These are phyloP conservation scores for Trichoderma pleuroti DNA, from an alignment of 2,329 filamentous ascomycete species.

Conservation along the genomic window DNA sequence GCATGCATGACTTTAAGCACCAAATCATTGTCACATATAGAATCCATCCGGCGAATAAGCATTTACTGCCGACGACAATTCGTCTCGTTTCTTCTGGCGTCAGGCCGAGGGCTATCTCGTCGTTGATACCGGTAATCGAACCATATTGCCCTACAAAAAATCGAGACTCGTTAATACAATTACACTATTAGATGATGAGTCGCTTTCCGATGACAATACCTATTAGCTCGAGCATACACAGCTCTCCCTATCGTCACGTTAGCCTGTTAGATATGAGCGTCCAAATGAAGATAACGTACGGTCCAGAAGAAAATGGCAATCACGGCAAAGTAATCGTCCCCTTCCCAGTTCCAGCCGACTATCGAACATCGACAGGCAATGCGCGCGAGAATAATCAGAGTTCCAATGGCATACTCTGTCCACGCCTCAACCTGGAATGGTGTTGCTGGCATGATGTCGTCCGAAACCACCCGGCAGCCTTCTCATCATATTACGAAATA, in stretches of 20 bases:
- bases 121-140: constrained; percentile 25
- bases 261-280: background rate
- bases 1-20: constrained; percentile 38
- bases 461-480: background rate
- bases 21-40: constrained; percentile 38
- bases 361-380: constrained; percentile 38
- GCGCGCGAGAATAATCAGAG: constrained; percentile 36
- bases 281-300: constrained; percentile 23
- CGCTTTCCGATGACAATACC: constrained; percentile 24
- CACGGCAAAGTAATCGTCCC: constrained; percentile 42
- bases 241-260: constrained; percentile 22
- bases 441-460: constrained; percentile 29
- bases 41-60: constrained; percentile 32
- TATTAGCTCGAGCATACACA: constrained; percentile 34
- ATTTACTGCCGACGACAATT: constrained; percentile 25
- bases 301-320: constrained; percentile 38
- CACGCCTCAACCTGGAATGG: constrained; percentile 44
- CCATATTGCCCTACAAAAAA: constrained; percentile 24
- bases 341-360: constrained; percentile 40
- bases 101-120: constrained; percentile 21
- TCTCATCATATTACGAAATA: background rate
- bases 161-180: background rate
- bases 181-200: too few relatives aligned
- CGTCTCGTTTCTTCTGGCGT: constrained; percentile 16
- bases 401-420: constrained; percentile 41